Conservation (phyloP, 257 asterid genomes). For the Solanum medicagineum region DNA sequence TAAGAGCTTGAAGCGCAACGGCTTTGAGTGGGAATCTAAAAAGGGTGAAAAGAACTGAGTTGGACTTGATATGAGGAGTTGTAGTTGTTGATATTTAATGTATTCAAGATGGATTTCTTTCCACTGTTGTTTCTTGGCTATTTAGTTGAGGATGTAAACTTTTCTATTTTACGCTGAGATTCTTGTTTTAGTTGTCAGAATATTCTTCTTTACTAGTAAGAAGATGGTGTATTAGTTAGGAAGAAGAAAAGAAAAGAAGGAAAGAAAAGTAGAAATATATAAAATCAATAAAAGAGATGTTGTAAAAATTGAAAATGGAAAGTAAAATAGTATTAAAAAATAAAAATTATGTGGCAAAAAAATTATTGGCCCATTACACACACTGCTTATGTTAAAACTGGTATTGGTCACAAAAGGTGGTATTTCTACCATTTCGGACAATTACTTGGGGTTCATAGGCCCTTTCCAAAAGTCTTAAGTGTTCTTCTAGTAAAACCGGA, state of each 20-base stretch:
- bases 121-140: background rate
- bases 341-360: background rate
- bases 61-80: background rate
- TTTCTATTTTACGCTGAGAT: background rate
- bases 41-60: background rate
- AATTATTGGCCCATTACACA: background rate
- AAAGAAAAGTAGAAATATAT: background rate
- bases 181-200: background rate
- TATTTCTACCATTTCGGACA: background rate
- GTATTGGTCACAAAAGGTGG: background rate
- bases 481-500: background rate
- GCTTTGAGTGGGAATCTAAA: background rate
- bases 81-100: background rate
- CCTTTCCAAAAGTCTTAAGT: background rate
- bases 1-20: background rate
- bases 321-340: background rate
- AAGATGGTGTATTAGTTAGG: background rate
- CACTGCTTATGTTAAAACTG: background rate
- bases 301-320: background rate
- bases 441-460: background rate
- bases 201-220: background rate
- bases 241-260: background rate
- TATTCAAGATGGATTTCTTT: background rate
- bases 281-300: background rate
- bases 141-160: background rate